Conservation (phyloP, 257 asterid genomes). For the Nicotiana tomentosiformis region DNA sequence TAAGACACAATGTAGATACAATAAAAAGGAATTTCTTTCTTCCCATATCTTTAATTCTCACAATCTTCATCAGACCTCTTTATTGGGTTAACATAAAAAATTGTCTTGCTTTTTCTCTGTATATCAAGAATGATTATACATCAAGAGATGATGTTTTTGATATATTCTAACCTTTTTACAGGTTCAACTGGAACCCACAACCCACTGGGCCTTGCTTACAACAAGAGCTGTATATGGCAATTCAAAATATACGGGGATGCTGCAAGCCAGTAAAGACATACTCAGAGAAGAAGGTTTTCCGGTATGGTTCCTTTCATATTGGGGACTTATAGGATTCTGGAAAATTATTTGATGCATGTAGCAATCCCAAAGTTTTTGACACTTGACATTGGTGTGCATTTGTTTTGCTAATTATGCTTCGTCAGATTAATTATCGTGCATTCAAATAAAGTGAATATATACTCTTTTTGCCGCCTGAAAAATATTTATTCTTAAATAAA, state of each 20-base stretch:
- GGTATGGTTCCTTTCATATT: slow-evolving; percentile 31
- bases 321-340: background rate
- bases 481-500: background rate
- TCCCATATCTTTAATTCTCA: too few species aligned
- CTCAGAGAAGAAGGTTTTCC: slow-evolving; percentile 87
- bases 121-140: background rate
- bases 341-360: background rate
- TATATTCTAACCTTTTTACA: slow-evolving; percentile 17
- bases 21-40: too few species aligned
- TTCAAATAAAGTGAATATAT: background rate
- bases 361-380: background rate
- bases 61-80: background rate
- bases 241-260: slow-evolving; percentile 78
- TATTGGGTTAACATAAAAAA: background rate
- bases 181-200: slow-evolving; percentile 96
- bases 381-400: background rate
- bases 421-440: background rate
- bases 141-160: slow-evolving; percentile 11
- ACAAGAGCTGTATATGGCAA: slow-evolving; percentile 38
- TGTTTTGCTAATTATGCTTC: background rate
- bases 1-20: too few species aligned
- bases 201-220: slow-evolving; percentile 70
- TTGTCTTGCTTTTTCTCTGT: background rate
- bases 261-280: slow-evolving; percentile 88
- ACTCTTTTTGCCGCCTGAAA: background rate